Evolutionary conservation across 192 early-diverging fungal species (phyloP).

Genomic region (Coemansia sp.): DNA sequence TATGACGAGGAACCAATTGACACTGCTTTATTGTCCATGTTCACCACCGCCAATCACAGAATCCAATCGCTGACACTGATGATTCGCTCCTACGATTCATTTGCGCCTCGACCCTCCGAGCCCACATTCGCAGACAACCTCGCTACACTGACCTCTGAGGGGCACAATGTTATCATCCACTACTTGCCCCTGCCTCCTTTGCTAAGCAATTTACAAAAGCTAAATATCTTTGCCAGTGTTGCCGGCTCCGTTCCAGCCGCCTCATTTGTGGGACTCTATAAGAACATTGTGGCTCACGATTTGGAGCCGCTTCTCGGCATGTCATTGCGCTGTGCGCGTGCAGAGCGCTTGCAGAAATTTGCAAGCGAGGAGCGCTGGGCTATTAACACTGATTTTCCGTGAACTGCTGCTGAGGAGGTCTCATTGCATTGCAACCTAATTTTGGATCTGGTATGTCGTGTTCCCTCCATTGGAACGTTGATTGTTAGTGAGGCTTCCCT

Average conservation of each 20-base stretch:
- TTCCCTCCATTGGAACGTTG: background rate
- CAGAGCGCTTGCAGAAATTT: background rate
- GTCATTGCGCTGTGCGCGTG: background rate
- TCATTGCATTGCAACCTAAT: background rate
- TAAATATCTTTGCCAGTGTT: background rate
- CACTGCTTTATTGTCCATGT: background rate
- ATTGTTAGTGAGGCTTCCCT: background rate
- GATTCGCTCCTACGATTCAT: background rate
- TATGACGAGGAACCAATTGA: background rate
- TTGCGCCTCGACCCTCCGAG: background rate
- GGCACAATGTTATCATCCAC: background rate
- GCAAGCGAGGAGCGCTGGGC: background rate
- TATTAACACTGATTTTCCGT: background rate
- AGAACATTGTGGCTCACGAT: background rate
- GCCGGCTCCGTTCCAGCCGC: background rate
- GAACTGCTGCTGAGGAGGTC: background rate
- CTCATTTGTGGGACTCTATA: background rate
- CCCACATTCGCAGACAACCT: slow-evolving; percentile 7
- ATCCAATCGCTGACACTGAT: slow-evolving; percentile 5
- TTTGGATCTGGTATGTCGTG: background rate
- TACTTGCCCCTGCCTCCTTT: background rate
- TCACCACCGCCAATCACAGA: background rate
- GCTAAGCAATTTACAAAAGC: background rate
- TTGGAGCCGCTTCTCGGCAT: background rate
- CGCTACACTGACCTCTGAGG: background rate